Base-by-base conservation (phyloP, 305 asterid genomes). In the Andrographis paniculata region DNA sequence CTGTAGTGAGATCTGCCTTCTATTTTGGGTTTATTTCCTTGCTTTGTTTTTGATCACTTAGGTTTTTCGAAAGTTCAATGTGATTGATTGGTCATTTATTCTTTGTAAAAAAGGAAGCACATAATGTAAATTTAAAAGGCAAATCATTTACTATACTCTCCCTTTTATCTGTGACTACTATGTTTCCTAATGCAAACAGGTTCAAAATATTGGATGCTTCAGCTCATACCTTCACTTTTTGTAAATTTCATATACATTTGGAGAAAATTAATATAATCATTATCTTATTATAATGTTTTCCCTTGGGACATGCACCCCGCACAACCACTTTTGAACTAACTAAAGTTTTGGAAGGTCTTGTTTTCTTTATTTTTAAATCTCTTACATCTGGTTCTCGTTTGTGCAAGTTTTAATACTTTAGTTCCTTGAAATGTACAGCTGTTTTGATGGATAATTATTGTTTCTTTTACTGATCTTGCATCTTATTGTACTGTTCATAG, bases 401-500 rank as follows among this genome's bases (percentile, higher is more conserved):
- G n/a, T n/a, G n/a, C n/a, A n/a, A n/a, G n/a, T n/a, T n/a, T n/a
- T n/a, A n/a, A n/a, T n/a, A n/a, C n/a, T n/a, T 24, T 24, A 24
- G 30, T 4, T 4, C 8, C 8, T 24, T 24, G 30, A 24, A 24
- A 24, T 24, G 8, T 33, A 33, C 13, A 6, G 8, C 11, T 58
- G 17, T 40, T 27, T 53, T 15, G 52, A 15, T 21, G 13, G 15
- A 64, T 47, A 52, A 30, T 47, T 14, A 21, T 45, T 38, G 14
- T 45, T 20, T 53, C 20, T 30, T 33, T 53, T 52, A 16, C 33
- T 63, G 35, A 40, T 56, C 24, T 62, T 20, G 61, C 17, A 51
- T 65, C 20, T 44, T 48, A 58, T 44, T 44, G n/a, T 50, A 45
- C 48, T 55, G 7, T 48, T 63, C 45, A 36, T 69, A 89, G 98